Evolutionary conservation across 139 green algal species (phyloP).

Genomic region (Micractinium conductrix): DNA sequence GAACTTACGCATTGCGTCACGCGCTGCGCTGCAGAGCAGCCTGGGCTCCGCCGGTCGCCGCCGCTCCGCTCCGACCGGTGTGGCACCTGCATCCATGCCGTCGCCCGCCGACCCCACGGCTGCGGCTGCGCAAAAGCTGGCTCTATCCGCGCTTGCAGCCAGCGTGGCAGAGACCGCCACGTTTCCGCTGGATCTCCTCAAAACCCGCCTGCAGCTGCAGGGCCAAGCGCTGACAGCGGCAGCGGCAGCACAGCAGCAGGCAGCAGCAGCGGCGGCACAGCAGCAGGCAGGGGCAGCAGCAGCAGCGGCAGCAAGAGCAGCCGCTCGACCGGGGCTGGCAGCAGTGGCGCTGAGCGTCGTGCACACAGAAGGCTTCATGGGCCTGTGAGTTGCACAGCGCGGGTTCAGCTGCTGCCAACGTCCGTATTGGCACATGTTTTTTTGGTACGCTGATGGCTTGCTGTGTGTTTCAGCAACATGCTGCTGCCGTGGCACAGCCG

Average conservation of each 20-base stretch:
- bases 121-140: background rate
- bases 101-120: background rate
- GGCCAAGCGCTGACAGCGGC: conserved; percentile 8
- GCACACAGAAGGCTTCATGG: conserved; percentile 41
- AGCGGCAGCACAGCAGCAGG: background rate
- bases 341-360: conserved; percentile 35
- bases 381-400: conserved; percentile 17
- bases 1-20: too few species aligned
- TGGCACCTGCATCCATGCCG: too few species aligned
- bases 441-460: background rate
- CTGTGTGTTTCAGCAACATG: background rate
- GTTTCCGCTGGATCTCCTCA: conserved; percentile 68
- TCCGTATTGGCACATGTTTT: background rate
- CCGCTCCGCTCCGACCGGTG: too few species aligned
- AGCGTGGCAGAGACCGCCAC: conserved; percentile 52
- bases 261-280: background rate
- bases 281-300: too few species aligned
- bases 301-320: conserved; percentile 5
- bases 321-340: background rate
- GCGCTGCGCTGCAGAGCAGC: too few species aligned
- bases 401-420: background rate
- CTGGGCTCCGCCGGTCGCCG: too few species aligned
- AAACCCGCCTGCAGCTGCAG: conserved; percentile 71
- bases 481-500: background rate
- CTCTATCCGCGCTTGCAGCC: conserved; percentile 27